Evolutionary conservation across 495 filamentous ascomycete species (phyloP).

Genomic region (Lasiosphaeria hispida): DNA sequence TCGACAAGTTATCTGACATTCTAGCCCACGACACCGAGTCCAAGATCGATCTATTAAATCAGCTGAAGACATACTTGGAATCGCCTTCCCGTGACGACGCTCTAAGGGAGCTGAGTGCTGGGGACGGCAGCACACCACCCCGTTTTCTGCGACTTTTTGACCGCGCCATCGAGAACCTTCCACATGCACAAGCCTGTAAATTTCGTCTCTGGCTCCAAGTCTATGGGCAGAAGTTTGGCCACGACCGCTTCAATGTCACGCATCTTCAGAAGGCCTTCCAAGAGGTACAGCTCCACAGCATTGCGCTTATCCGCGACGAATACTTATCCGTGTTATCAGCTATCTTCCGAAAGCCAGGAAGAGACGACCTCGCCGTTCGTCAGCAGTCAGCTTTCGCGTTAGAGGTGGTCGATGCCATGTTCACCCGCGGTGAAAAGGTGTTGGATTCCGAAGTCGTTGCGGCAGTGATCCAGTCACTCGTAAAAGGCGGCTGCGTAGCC

Average conservation of each 20-base stretch:
- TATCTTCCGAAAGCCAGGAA: slow-evolving; percentile 26
- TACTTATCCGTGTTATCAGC: slow-evolving; percentile 33
- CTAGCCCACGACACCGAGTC: slow-evolving; percentile 25
- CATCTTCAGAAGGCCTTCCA: slow-evolving; percentile 19
- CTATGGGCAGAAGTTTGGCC: slow-evolving; percentile 14
- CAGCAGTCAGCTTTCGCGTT: slow-evolving; percentile 31
- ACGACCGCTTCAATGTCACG: neutral
- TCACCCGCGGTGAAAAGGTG: slow-evolving; percentile 32
- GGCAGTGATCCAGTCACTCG: slow-evolving; percentile 36
- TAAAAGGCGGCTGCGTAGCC: slow-evolving; percentile 3
- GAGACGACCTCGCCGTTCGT: slow-evolving; percentile 1
- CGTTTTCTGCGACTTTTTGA: slow-evolving; percentile 27
- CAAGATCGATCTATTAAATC: slow-evolving; percentile 25
- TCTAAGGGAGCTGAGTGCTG: neutral
- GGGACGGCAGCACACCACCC: slow-evolving; percentile 2
- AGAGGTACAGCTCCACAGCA: slow-evolving; percentile 29
- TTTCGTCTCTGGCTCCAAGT: slow-evolving; percentile 29
- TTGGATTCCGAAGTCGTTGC: slow-evolving; percentile 40
- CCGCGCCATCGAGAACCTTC: slow-evolving; percentile 24
- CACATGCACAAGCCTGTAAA: slow-evolving; percentile 30
- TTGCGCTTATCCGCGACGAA: slow-evolving; percentile 32
- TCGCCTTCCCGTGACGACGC: slow-evolving; percentile 2
- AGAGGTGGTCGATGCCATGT: slow-evolving; percentile 37
- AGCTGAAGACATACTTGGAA: slow-evolving; percentile 21
- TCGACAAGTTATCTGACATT: neutral